These are phyloP conservation scores for Coemansia sp. DNA, from an alignment of 192 early-diverging fungal genomes.

Conservation along the genomic window DNA sequence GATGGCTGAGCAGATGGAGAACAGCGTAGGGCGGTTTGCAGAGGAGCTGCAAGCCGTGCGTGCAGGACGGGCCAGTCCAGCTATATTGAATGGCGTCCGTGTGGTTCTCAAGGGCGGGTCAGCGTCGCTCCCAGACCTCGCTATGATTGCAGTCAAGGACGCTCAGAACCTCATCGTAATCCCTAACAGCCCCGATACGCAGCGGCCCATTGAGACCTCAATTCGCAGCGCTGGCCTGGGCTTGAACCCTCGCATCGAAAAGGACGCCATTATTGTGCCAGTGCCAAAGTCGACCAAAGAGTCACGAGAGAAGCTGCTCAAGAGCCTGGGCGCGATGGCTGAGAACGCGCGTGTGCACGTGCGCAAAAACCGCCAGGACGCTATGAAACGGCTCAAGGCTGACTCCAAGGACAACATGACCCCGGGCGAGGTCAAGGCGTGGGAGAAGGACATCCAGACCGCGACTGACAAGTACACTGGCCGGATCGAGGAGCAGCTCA, in stretches of 20 bases:
- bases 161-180: conserved; percentile 79
- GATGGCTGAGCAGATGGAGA: conserved; percentile 61
- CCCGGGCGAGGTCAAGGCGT: conserved; percentile 57
- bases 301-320: conserved; percentile 71
- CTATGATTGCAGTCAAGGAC: conserved; percentile 81
- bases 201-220: conserved; percentile 67
- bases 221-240: conserved; percentile 77
- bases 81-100: conserved; percentile 70
- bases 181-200: conserved; percentile 73
- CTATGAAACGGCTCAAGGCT: conserved; percentile 73
- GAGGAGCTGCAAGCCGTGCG: conserved; percentile 66
- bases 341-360: conserved; percentile 72
- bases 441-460: conserved; percentile 69
- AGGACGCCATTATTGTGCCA: conserved; percentile 70
- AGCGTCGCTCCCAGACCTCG: conserved; percentile 64
- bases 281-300: conserved; percentile 85
- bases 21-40: conserved; percentile 62
- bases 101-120: conserved; percentile 62
- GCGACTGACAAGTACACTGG: conserved; percentile 66
- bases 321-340: conserved; percentile 60
- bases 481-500: conserved; percentile 65
- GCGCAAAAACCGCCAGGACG: conserved; percentile 69
- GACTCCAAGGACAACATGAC: conserved; percentile 58
- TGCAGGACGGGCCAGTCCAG: conserved; percentile 75
- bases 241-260: conserved; percentile 77